Base-by-base conservation (phyloP, 2,329 filamentous ascomycete genomes). In the Tympanopsis confertula region DNA sequence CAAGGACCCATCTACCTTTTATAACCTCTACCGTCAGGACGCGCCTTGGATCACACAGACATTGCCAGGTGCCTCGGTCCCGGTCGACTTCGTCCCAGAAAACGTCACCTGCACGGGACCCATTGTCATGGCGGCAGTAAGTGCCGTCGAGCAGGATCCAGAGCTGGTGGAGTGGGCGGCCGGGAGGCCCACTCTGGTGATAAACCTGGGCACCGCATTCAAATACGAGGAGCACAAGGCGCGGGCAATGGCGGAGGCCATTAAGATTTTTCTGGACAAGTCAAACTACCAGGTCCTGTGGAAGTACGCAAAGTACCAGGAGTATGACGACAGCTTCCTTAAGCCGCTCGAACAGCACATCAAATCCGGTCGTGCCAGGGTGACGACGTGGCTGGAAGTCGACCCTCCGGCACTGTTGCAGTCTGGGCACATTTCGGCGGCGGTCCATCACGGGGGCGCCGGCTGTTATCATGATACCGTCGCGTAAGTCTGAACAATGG, bases 371-470 rank as follows among this genome's bases (percentile, higher is more conserved):
- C 30, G 41, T n/a, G 43, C 41, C 3, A 40, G 41, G 28, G 43
- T 43, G 36, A 41, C 41, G 2, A 20, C 29, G 19, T 45, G 43
- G 43, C 15, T 43, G 17, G 38, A 41, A 17, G 41, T 43, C n/a
- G 41, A 41, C 17, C 40, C 42, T 13, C 42, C 42, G 40, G 39
- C 40, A 24, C 19, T 44, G 20, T 20, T 59, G 20, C 41, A 52
- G 36, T 53, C 45, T 7, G 54, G 52, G 1, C 41, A 52, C 14
- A 44, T 59, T 7, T 41, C 47, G 5, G 50, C 49, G 4, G 50
- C 52, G 40, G 54, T 60, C 12, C 56, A 61, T 36, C 57, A 60
- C 37, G 57, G 57, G 20, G 57, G 56, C 13, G 50, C 55, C 1
- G 59, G 58, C 36, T 55, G 54, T 0, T 47, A 46, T 29, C 39